Base-by-base conservation (phyloP, 495 filamentous ascomycete genomes). In the Astrocystis sublimbata region DNA sequence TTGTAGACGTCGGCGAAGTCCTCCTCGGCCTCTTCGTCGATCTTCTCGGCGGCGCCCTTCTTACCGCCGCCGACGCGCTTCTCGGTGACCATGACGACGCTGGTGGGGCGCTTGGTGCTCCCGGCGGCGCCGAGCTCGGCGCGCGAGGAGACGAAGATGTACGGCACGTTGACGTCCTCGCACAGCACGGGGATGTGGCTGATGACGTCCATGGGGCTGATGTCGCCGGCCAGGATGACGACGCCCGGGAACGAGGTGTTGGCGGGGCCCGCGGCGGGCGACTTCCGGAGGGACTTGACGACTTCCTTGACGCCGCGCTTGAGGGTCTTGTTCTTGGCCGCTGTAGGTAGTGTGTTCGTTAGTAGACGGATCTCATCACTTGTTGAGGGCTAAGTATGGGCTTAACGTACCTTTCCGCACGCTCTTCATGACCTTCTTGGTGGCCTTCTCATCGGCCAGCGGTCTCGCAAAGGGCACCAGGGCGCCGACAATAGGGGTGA, bases 261-360 rank as follows among this genome's bases (percentile, higher is more conserved):
- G 58, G 78, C 67, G 21, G 80, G 80, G 21, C 79, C 76, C 52
- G 85, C 82, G 77, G 85, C 75, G 58, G 91, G 83, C 5, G 89
- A 90, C 79, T 97, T 96, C 76, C 93, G 90, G 68, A 99, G 88
- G 21, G 92, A 85, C 81, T 99, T 99, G 79, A 97, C 91, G 73
- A 94, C 92, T 79, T 99, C 94, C 79, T 98, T 98, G 42, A 98
- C 93, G 77, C 94, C 94, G 70, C 96, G 93, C 78, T 93, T 92
- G 76, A 99, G 89, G 60, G 89, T 86, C 79, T 92, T 94, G 79
- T 90, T 85, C 78, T 96, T 96, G 61, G 92, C 91, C 53, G 92
- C 93, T 98, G 73, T 46, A 65, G n/a, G n/a, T n/a, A n/a, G n/a
- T n/a, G n/a, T n/a, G n/a, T n/a, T n/a, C n/a, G n/a, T n/a, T n/a